phyloP scores from a whole-genome alignment of 2,329 filamentous ascomycete species.

The Arthroderma sp. region DNA sequence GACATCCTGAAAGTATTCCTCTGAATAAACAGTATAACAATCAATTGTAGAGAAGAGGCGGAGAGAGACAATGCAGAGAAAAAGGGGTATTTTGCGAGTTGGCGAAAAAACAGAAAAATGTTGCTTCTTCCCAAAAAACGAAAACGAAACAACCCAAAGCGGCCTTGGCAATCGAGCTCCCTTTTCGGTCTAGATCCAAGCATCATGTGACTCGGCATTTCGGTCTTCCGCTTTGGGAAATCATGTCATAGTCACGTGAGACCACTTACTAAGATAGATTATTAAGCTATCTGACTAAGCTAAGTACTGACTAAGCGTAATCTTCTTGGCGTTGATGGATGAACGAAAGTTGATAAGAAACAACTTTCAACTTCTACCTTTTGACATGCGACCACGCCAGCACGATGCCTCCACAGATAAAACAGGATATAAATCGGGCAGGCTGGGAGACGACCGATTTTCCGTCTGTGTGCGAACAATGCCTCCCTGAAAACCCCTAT shows the following conservation, averaged over 20 bases:
- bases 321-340: too few species aligned
- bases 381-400: too few species aligned
- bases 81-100: background rate
- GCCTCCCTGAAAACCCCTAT: slow-evolving; percentile 89
- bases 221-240: background rate
- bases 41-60: background rate
- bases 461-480: slow-evolving; percentile 59
- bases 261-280: too few species aligned
- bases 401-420: slow-evolving; percentile 70
- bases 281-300: background rate
- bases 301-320: too few species aligned
- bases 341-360: too few species aligned
- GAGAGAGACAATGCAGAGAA: background rate
- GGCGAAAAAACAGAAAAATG: background rate
- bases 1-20: slow-evolving; percentile 32
- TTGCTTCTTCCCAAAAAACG: background rate
- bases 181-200: background rate
- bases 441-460: slow-evolving; percentile 72
- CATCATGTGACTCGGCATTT: background rate
- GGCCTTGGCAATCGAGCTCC: background rate
- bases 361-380: too few species aligned
- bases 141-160: background rate
- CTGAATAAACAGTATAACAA: background rate
- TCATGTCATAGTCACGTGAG: background rate
- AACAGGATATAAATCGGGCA: slow-evolving; percentile 86